Base-by-base conservation (phyloP, 2,329 filamentous ascomycete genomes). In the Cercospora beticola region DNA sequence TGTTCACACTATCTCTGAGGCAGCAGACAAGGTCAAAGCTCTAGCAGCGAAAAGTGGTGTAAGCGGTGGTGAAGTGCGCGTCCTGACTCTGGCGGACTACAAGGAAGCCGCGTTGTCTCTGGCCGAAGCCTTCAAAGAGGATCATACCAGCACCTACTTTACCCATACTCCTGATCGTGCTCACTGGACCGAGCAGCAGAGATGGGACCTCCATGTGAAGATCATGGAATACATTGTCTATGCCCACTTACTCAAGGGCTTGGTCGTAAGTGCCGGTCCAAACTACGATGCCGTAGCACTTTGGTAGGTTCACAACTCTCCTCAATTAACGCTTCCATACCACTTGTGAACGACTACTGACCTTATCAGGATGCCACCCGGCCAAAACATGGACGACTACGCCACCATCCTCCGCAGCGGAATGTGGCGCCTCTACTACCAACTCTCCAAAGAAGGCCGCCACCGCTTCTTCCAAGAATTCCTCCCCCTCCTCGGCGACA, bases 191-290 rank as follows among this genome's bases (percentile, higher is more conserved):
- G 84, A 88, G 75, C 87, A 92, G 79, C 83, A 88, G 77, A 90
- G 89, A 77, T 95, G 90, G 89, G 87, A 88, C 72, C 84, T 95
- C 57, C 92, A 95, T 79, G 85, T 91, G 73, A 86, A 90, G 77
- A 90, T 93, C 74, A 87, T 94, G 83, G 89, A 89, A 74, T 94
- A 93, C 80, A 86, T 92, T 74, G 89, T 89, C 61, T 91, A 92
- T 67, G 89, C 91, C 69, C 91, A 93, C 78, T 89, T 88, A 79
- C 85, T 91, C 76, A 89, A 89, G 74, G 92, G 92, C 66, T 80
- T 92, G 68, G 92, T 92, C 65, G 90, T 91, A 57, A 88, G 90
- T 65, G 88, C 92, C 70, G 92, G 92, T 18, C 86, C 88, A 5
- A 87, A 93, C 76, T 92, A 91, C 76, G 92, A 92, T 73, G 90